A percentile compares a stretch with the other conserved stretches of the same genome.
These are phyloP conservation scores for Talaromyces thailandensis DNA, from an alignment of 495 filamentous ascomycete species.

Conservation along the genomic window DNA sequence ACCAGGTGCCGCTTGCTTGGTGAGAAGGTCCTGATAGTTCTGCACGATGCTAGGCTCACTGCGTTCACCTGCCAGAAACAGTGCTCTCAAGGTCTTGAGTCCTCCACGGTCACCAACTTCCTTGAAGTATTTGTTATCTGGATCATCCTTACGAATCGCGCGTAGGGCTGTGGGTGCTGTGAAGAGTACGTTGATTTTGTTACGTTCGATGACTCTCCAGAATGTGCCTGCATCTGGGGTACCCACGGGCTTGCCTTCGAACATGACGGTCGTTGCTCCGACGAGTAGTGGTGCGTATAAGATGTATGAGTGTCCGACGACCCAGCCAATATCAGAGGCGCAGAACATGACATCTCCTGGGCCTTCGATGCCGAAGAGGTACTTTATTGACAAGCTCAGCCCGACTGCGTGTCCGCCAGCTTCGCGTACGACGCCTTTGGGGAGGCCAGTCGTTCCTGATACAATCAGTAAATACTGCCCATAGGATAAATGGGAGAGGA, in stretches of 20 bases:
- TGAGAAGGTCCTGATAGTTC: slow-evolving; percentile 65
- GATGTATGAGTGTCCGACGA: slow-evolving; percentile 79
- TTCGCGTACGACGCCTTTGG: slow-evolving; percentile 80
- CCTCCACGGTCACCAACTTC: slow-evolving; percentile 55
- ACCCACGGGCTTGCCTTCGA: slow-evolving; percentile 86
- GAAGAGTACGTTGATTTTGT: slow-evolving; percentile 74
- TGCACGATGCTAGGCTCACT: slow-evolving; percentile 81
- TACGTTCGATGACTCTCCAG: slow-evolving; percentile 78
- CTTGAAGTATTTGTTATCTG: slow-evolving; percentile 55
- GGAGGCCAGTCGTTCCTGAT: slow-evolving; percentile 70
- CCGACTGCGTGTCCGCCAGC: slow-evolving; percentile 86
- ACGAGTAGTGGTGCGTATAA: slow-evolving; percentile 76
- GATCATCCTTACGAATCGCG: slow-evolving; percentile 80
- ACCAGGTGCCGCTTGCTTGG: slow-evolving; percentile 49
- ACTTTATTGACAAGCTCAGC: slow-evolving; percentile 65
- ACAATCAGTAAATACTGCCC: background rate
- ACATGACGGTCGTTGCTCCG: slow-evolving; percentile 79
- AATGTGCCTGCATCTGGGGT: slow-evolving; percentile 82
- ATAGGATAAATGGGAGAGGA: too few relatives aligned
- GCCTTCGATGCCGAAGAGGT: slow-evolving; percentile 70
- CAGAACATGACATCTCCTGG: slow-evolving; percentile 80
- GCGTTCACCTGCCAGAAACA: slow-evolving; percentile 85
- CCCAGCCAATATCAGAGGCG: slow-evolving; percentile 79
- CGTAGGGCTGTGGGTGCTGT: slow-evolving; percentile 83
- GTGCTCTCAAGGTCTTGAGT: slow-evolving; percentile 53